Conservation (phyloP, 1,284 basidiomycete genomes). For the Trichosporon asahii region DNA sequence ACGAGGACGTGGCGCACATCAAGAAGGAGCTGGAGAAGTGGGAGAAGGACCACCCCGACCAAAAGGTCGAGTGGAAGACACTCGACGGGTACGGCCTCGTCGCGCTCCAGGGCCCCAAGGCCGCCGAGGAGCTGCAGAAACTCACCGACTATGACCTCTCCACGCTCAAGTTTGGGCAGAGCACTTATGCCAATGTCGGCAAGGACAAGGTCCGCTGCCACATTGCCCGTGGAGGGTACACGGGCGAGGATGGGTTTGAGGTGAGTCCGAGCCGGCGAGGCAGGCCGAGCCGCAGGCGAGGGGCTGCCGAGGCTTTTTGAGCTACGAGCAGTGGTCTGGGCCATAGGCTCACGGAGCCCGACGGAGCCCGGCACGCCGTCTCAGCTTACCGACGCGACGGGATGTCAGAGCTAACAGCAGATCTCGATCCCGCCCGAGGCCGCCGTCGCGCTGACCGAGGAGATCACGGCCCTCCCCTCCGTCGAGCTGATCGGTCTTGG, state of each 20-base stretch:
- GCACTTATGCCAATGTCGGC: slow-evolving; percentile 68
- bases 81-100: slow-evolving; percentile 83
- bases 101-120: slow-evolving; percentile 86
- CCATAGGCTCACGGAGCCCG: no score
- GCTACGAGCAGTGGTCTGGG: no score
- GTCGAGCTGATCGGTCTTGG: slow-evolving; percentile 88
- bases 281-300: no score
- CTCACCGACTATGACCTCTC: slow-evolving; percentile 68
- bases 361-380: no score
- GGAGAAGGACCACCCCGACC: slow-evolving; percentile 62
- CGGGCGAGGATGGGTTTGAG: slow-evolving; percentile 98
- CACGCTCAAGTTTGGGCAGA: slow-evolving; percentile 72
- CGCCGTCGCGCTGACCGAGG: slow-evolving; percentile 67
- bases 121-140: slow-evolving; percentile 70
- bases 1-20: slow-evolving; percentile 79
- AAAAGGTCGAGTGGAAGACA: slow-evolving; percentile 72
- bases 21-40: slow-evolving; percentile 65
- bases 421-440: slow-evolving; percentile 83
- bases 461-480: slow-evolving; percentile 61
- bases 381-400: no score
- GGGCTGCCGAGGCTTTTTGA: no score
- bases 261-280: slow-evolving; percentile 50
- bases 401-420: slow-evolving; percentile 48
- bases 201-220: slow-evolving; percentile 67
- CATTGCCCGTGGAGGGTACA: slow-evolving; percentile 95